Conservation (phyloP, 768 basidiomycete genomes). For the Phylloporus scabripes region DNA sequence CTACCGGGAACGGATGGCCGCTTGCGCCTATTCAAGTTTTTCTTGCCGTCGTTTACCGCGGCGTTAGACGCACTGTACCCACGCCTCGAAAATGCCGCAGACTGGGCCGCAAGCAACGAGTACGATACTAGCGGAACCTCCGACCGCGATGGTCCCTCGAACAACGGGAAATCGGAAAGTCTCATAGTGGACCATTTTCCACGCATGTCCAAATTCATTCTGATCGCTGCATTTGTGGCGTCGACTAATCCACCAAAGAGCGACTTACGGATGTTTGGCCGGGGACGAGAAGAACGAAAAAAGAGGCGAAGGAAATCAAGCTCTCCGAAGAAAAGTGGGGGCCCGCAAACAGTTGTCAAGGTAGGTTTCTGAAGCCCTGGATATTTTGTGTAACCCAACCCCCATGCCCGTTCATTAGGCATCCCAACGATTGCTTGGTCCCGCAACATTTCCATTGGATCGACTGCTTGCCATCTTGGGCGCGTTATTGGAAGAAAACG, state of each 20-base stretch:
- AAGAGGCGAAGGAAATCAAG: constrained; percentile 43
- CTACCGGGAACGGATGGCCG: constrained; percentile 53
- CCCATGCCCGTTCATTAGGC: constrained; percentile 36
- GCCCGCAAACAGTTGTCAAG: constrained; percentile 42
- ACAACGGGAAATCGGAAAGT: constrained; percentile 4
- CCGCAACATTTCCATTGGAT: constrained; percentile 72
- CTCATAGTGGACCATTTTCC: constrained; percentile 41
- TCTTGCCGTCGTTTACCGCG: constrained; percentile 54
- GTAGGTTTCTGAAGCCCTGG: constrained; percentile 18
- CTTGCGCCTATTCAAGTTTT: constrained; percentile 59
- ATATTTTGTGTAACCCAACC: neutral
- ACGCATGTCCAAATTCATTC: constrained; percentile 66
- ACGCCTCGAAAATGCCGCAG: constrained; percentile 54
- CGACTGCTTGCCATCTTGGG: constrained; percentile 77
- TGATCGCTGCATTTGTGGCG: constrained; percentile 74
- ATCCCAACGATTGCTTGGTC: constrained; percentile 76
- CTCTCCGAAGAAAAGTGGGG: constrained; percentile 31
- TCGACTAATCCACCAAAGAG: constrained; percentile 80
- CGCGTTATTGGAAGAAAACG: constrained; percentile 67
- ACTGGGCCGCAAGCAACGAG: constrained; percentile 54
- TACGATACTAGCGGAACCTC: constrained; percentile 29
- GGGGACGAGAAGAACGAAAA: constrained; percentile 63
- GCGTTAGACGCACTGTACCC: constrained; percentile 69
- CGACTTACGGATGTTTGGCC: constrained; percentile 78
- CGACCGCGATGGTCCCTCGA: constrained; percentile 1